These are phyloP conservation scores for Penicillium bialowiezense DNA, from an alignment of 495 filamentous ascomycete genomes.

Conservation along the genomic window DNA sequence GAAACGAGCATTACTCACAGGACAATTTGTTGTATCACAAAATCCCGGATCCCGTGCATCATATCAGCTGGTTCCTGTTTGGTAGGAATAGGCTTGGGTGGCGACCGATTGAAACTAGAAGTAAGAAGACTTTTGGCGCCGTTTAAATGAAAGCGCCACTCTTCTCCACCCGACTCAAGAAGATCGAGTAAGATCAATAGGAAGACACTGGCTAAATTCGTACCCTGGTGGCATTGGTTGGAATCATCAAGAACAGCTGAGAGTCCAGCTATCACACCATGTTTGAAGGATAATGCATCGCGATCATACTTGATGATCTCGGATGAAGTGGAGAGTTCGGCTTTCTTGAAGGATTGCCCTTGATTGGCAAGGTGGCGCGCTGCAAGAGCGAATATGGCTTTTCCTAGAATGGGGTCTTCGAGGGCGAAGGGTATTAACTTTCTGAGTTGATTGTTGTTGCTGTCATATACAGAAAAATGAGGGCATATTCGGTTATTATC, in stretches of 20 bases:
- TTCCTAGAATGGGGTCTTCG: slow-evolving; percentile 40
- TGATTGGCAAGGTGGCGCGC: slow-evolving; percentile 50
- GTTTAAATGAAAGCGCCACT: slow-evolving; percentile 53
- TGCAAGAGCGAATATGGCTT: slow-evolving; percentile 49
- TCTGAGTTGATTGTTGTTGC: slow-evolving; percentile 51
- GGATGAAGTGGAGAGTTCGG: neutral
- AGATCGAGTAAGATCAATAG: slow-evolving; percentile 58
- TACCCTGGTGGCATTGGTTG: slow-evolving; percentile 26
- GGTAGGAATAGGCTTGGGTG: neutral
- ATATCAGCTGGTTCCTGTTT: neutral
- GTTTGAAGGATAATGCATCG: slow-evolving; percentile 50
- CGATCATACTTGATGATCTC: slow-evolving; percentile 10
- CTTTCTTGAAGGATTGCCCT: slow-evolving; percentile 15
- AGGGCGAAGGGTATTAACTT: slow-evolving; percentile 45
- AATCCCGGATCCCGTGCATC: neutral
- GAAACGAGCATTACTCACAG: too few species aligned
- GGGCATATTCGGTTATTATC: slow-evolving; percentile 49
- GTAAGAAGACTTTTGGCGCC: neutral
- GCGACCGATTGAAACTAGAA: slow-evolving; percentile 1
- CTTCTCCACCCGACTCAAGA: slow-evolving; percentile 52
- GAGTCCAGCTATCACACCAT: slow-evolving; percentile 45
- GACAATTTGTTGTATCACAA: neutral
- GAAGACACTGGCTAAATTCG: slow-evolving; percentile 48
- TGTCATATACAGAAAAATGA: slow-evolving; percentile 52
- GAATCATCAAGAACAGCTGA: slow-evolving; percentile 8